A percentile compares a stretch with the other conserved stretches of the same genome.
Evolutionary conservation across 2,329 filamentous ascomycete species (phyloP).

Genomic region (Chaetomium sp.): DNA sequence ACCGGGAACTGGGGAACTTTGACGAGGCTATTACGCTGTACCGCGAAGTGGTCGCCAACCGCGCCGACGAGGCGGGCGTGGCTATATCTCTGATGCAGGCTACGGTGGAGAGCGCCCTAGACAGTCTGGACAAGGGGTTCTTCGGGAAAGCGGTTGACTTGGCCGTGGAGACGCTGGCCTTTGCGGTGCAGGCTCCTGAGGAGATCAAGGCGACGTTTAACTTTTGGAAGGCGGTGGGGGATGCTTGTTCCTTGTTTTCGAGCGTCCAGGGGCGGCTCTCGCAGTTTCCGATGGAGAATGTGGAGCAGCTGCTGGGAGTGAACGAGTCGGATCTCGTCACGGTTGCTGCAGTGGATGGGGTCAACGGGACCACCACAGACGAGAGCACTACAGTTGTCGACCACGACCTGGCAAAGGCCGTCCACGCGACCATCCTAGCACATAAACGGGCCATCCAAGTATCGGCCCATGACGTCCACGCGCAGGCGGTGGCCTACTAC

Average conservation of each 20-base stretch:
- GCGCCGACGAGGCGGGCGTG: conserved; percentile 75
- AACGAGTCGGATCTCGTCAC: conserved; percentile 55
- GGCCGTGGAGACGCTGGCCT: conserved; percentile 61
- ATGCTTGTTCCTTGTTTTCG: conserved; percentile 80
- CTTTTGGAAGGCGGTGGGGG: conserved; percentile 87
- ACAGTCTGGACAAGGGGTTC: conserved; percentile 71
- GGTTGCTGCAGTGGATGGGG: conserved; percentile 46
- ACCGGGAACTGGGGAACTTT: conserved; percentile 84
- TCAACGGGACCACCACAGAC: conserved; percentile 39
- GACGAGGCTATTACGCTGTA: conserved; percentile 77
- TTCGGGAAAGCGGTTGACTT: conserved; percentile 76
- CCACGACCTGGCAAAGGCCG: conserved; percentile 48
- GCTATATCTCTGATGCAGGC: conserved; percentile 83
- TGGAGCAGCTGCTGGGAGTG: conserved; percentile 53
- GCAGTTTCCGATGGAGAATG: conserved; percentile 53
- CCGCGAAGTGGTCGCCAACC: conserved; percentile 60
- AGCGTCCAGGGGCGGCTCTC: conserved; percentile 62
- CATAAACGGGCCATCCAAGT: conserved; percentile 80
- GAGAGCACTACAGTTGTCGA: conserved; percentile 38
- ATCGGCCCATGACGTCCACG: conserved; percentile 68
- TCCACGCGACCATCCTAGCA: conserved; percentile 71
- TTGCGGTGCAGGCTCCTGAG: conserved; percentile 56
- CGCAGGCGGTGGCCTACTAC: conserved; percentile 93
- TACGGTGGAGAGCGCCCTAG: conserved; percentile 72
- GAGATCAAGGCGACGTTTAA: conserved; percentile 72